Evolutionary conservation across 352 stramenopile species (phyloP), one percentile per base, ranked within the genome.

Genomic region (Globisporangium nunn): DNA sequence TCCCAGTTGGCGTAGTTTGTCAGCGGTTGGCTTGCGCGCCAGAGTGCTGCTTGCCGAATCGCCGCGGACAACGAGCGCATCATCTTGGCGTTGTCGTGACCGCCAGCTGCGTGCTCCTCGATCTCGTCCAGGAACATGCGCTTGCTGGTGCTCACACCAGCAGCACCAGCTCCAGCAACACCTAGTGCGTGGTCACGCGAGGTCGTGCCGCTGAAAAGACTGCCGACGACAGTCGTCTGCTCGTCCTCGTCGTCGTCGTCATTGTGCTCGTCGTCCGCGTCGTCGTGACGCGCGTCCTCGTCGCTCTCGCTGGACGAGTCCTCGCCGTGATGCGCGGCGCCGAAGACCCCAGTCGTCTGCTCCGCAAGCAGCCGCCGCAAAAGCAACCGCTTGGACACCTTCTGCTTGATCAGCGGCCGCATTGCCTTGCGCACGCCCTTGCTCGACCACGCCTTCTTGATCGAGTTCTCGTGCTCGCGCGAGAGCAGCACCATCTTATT

Each of bases 381-480:
- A 11, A 95, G 64, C 46, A 95, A 43, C 1, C 82, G 76, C 58
- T 95, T 93, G 5, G 81, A 85, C 0, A 95, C 82, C 40, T 91
- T 92, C 58, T 95, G 85, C 58, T 95, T 93, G 51, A 92, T 68
- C 31, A 95, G 66, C 33, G 85, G 82, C 12, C 81, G 78, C 85
- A 95, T 95, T 3, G 85, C 82, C 58, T 93, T 93, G 30, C 82
- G 81, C 35, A 94, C 81, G 50, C 77, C 80, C 61, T 94, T 94
- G 61, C 80, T 92, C 10, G 79, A 91, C 82, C 85, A 95, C 2
- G 82, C 85, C 50, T 91, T 93, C 58, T 95, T 93, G 60, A 88
- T 89, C 10, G 83, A 87, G 53, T 87, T 92, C 58, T 95, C 85
- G 54, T 93, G 81, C 62, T 95, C 82, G 51, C 82, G 78, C 37